Evolutionary conservation across 176 grass and related monocot species (phyloP), one percentile per base, ranked within the genome.

Genomic region (Raddia distichophylla): DNA sequence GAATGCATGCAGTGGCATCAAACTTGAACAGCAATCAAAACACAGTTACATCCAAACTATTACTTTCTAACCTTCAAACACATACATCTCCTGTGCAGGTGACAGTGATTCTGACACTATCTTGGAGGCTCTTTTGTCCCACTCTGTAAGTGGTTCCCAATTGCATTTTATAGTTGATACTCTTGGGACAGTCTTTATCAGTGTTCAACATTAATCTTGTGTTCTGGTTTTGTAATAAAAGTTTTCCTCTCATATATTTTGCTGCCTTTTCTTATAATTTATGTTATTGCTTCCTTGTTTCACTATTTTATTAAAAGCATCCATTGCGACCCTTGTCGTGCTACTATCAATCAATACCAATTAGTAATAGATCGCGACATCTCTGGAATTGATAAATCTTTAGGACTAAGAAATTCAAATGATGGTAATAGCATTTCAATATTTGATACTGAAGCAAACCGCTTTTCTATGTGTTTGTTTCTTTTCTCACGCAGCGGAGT

Each of bases 101-200:
- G 88, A 98, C 70, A 67, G 45, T 81, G 86, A 94, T 91, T 73
- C 86, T 52, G 85, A 94, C 17, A 59, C 73, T 48, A 84, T 98
- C 73, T 78, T 97, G 71, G 88, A 89, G 27, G 72, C 64, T 67
- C 85, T 98, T 77, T 65, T 98, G 69, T 83, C 86, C 66, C 62
- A 81, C 47, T 85, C 88, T 72, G 95, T 98, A 93, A 94, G 95
- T 94, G 63, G 55, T 71, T 93, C 42, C 13, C 5, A 69, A 74
- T 72, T 87, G 56, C 60, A 33, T 52, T 76, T 10, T 85, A 69
- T 55, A 4, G 57, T 57, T 65, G 35, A 73, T 78, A 19, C 52
- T 58, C 4, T 10, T 85, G 48, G 15, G 14, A 58, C 1, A 59
- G 19, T 10, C 48, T 32, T 11, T 56, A 12, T 4, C 40, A 69